phyloP scores from a whole-genome alignment of 2,329 filamentous ascomycete species.

The Alternaria angustiovoidea region DNA sequence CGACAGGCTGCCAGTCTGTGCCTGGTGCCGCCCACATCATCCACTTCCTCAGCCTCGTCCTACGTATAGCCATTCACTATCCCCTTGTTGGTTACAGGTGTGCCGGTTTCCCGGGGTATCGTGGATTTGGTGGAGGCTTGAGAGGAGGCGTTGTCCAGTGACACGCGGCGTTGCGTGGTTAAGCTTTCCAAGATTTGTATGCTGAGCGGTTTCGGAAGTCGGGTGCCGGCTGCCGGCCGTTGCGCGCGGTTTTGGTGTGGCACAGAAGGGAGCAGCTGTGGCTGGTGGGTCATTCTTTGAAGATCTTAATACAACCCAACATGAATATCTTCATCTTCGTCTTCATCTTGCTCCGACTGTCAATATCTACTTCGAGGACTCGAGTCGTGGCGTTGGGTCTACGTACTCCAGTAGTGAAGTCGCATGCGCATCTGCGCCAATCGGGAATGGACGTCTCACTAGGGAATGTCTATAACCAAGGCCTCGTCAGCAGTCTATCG shows the following conservation, averaged over 20 bases:
- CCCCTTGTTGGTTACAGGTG: constrained; percentile 1
- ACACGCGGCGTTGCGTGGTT: constrained; percentile 24
- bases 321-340: not conserved
- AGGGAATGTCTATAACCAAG: not conserved
- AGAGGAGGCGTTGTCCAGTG: constrained; percentile 15
- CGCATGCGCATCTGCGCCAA: constrained; percentile 15
- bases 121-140: constrained; percentile 7
- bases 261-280: not conserved
- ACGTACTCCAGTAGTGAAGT: constrained; percentile 1
- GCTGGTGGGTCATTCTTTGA: not conserved
- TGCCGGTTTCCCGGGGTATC: constrained; percentile 2
- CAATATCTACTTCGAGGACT: not conserved
- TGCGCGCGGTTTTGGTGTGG: not conserved
- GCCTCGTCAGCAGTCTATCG: constrained; percentile 18
- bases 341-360: not conserved
- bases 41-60: not conserved
- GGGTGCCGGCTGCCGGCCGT: not conserved
- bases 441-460: constrained; percentile 1
- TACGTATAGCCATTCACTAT: not conserved
- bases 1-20: constrained; percentile 2
- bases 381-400: not conserved
- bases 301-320: not conserved
- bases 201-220: not conserved
- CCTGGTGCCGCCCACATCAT: constrained; percentile 6
- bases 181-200: constrained; percentile 20